Base-by-base conservation (phyloP, 805 yeast genomes). In the Hanseniaspora jakobsenii region DNA sequence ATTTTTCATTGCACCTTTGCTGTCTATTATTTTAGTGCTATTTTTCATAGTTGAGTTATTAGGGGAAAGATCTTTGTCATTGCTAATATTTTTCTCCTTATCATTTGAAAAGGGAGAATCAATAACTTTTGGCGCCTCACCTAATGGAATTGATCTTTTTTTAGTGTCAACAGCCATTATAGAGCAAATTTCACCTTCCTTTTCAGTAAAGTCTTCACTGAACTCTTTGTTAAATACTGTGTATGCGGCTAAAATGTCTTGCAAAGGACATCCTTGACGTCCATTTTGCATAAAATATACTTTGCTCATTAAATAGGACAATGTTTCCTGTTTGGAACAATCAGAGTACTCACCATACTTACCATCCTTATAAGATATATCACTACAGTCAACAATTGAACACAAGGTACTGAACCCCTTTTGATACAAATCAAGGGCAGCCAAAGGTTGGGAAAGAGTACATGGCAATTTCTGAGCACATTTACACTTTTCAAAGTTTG, bases 271-370 rank as follows among this genome's bases (percentile, higher is more conserved):
- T 4, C 39, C 42, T 3, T 50, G 50, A 5, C 37, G 40, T 6
- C 51, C 49, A 49, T 77, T 70, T 31, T 63, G 64, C 40, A 59
- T 59, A 60, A 76, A 77, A 43, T 71, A 80, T 58, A 78, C 67
- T 49, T 69, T 64, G 62, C 81, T 77, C 55, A 81, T 60, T 19
- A 73, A 68, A 53, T 68, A 75, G 1, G 83, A 71, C 42, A 81
- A 69, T 62, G 76, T 72, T 45, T 78, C 83, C 54, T 69, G 70
- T 36, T 70, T 61, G 9, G 76, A 64, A 55, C 91, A 82, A 66
- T 70, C 80, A 8, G 89, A 76, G 57, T 67, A 74, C 5, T 70
- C 67, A 48, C 91, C 91, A 56, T 81, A 81, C 0, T 50, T 48
- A 44, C 87, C 91, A 6, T 55, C 86, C 60, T 78, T 66, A n/a